Evolutionary conservation across 2,329 filamentous ascomycete genomes (phyloP), one percentile per base, ranked within the genome.

Genomic region (Aureobasidium sp.): DNA sequence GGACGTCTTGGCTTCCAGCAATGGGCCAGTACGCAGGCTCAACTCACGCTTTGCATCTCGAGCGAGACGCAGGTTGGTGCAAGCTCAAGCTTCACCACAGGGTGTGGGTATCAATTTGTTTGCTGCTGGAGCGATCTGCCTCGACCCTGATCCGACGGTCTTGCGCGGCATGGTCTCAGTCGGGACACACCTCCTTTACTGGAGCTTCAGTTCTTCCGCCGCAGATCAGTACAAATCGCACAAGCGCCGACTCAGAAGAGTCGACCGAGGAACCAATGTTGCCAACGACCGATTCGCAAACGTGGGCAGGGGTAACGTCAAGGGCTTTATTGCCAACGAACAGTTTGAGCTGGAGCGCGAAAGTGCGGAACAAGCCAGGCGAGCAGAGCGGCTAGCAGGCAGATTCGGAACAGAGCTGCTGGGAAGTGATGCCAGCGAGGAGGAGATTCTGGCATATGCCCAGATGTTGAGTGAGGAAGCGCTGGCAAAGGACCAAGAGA

Each of bases 1-100:
- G 93, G 93, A 98, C 71, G 88, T 87, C n/a, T 74, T 98, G 41
- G 88, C 85, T 1, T 97, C 91, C 2, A 86, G 79, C 0, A 70
- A 78, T 16, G 82, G 85, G 17, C 88, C 93, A 0, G 79, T 97
- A 48, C 83, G 90, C 34, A 97, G 90, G 0, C 75, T 98, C 51
- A 90, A 95, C 64, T 88, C 89, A 2, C 83, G 86, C 12, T 90
- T 91, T 59, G 87, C 87, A 2, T 85, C 86, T 6, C 83, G 89
- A 24, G 85, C 90, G 47, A 86, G 90, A 58, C 87, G 90, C 54
- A 83, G 90, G 66, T 76, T 74, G 62, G 74, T 80, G 4, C 82
- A 86, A 66, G 83, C 81, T 2, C 80, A 85, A 64, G 78, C 79
- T n/a, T 81, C 83, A 2, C 73, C 85, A 2, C 76, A 82, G 44